These are phyloP conservation scores for Ramaria sp. DNA, from an alignment of 768 basidiomycete species.

Conservation along the genomic window DNA sequence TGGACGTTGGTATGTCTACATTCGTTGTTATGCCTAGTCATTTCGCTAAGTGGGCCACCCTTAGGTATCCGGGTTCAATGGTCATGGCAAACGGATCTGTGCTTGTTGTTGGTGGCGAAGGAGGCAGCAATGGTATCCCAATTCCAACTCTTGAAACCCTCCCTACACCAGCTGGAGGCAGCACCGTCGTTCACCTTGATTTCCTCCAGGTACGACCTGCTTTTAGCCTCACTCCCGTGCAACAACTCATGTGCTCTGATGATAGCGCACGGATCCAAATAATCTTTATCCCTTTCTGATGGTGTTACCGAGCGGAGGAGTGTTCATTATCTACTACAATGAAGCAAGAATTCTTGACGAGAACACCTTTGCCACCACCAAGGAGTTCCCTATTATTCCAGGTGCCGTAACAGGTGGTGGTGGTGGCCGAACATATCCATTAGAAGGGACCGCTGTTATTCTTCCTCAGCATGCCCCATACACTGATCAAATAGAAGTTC, in stretches of 20 bases:
- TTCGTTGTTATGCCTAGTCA: not conserved
- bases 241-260: not conserved
- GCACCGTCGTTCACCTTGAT: constrained; percentile 48
- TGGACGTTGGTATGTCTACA: constrained; percentile 44
- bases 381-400: constrained; percentile 15
- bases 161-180: constrained; percentile 53
- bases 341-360: constrained; percentile 70
- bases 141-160: constrained; percentile 64
- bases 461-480: constrained; percentile 57
- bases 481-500: constrained; percentile 23
- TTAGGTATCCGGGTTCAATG: constrained; percentile 42
- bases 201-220: constrained; percentile 30
- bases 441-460: constrained; percentile 13
- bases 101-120: constrained; percentile 66
- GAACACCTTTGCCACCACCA: constrained; percentile 47
- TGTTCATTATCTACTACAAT: constrained; percentile 76
- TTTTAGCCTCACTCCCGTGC: no score
- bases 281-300: constrained; percentile 73
- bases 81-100: constrained; percentile 65
- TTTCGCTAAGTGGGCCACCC: not conserved
- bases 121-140: constrained; percentile 53
- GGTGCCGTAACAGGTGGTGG: constrained; percentile 37
- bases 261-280: constrained; percentile 58
- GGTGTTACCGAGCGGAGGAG: constrained; percentile 53
- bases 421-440: constrained; percentile 15